Evolutionary conservation across 176 grass and related monocot species (phyloP), one percentile per base, ranked within the genome.

Genomic region (Ensete glaucum): DNA sequence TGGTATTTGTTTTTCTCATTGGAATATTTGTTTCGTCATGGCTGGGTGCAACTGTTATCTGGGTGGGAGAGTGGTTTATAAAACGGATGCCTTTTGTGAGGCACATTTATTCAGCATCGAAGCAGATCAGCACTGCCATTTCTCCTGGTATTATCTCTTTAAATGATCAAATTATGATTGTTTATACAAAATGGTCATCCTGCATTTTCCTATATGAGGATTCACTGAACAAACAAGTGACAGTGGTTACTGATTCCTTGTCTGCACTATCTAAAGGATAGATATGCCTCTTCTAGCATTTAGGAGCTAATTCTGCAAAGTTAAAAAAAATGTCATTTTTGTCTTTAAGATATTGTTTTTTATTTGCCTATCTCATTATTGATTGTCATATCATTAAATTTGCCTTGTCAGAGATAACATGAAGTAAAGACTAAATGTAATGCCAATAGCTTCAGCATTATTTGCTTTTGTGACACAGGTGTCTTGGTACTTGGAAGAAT

Each of bases 21-120:
- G 96, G 96, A 67, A 91, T 99, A 88, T 99, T 99, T 95, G 96
- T 91, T 84, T 99, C 96, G 34, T 99, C 96, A 69, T 99, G 96
- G 96, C 67, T 99, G 29, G 96, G 96, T 54, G 78, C 96, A 66
- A 88, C 96, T 62, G 81, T 99, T 58, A 91, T 99, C 73, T 99
- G 96, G 96, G 64, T 99, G 77, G 96, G 96, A 72, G 96, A 99
- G 68, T 77, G 59, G 75, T 66, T 77, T 65, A 77, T 77, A 65
- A 77, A 77, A 60, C 23, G 21, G 53, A 77, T 77, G 75, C 75
- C 75, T 43, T 65, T 77, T 77, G 75, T 77, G 20, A 64, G 75
- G 75, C 75, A 77, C 60, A 77, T 77, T 65, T 99, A 99, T 83
- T 95, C 96, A 3, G 96, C 96, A 62, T 99, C 96, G 73, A 99